A percentile compares a stretch with the other conserved stretches of the same genome.
These are phyloP conservation scores for Eucalyptus sideroxylon DNA, from an alignment of 345 rosid genomes.

Conservation along the genomic window DNA sequence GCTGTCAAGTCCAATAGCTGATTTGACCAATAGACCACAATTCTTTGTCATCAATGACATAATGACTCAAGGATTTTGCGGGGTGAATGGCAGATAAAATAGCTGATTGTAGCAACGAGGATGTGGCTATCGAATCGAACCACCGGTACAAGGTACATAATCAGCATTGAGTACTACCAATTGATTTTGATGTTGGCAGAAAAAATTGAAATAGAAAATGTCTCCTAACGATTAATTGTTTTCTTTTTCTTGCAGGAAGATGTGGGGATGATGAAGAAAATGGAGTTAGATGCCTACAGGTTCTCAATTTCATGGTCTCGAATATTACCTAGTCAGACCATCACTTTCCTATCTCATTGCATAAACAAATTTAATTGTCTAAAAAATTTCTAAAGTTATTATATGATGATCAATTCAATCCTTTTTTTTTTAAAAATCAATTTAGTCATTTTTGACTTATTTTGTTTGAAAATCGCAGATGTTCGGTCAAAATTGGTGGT, in stretches of 20 bases:
- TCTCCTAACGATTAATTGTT: background rate
- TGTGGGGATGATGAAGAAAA: conserved; percentile 7
- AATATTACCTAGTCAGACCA: conserved; percentile 14
- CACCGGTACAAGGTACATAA: conserved; percentile 33
- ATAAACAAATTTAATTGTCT: no score
- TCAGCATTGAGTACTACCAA: background rate
- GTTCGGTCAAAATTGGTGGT: no score
- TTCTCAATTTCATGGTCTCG: conserved; percentile 31
- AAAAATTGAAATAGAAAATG: background rate
- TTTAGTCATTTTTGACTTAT: no score
- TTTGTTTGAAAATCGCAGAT: no score
- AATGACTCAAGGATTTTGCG: no score
- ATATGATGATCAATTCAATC: no score
- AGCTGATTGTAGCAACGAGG: conserved; percentile 14
- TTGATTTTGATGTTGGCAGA: background rate
- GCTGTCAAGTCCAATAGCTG: no score
- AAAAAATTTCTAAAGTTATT: no score
- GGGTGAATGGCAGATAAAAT: no score
- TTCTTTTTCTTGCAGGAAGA: conserved; percentile 7
- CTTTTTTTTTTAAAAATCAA: no score
- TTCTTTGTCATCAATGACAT: no score
- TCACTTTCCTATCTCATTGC: background rate
- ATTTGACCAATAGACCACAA: no score
- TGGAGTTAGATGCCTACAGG: conserved; percentile 25
- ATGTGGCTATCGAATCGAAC: conserved; percentile 39